Percentiles rank a stretch among this genome's conserved stretches.
phyloP scores from a whole-genome alignment of 176 grass and related monocot species.

The Elymus sibiricus region DNA sequence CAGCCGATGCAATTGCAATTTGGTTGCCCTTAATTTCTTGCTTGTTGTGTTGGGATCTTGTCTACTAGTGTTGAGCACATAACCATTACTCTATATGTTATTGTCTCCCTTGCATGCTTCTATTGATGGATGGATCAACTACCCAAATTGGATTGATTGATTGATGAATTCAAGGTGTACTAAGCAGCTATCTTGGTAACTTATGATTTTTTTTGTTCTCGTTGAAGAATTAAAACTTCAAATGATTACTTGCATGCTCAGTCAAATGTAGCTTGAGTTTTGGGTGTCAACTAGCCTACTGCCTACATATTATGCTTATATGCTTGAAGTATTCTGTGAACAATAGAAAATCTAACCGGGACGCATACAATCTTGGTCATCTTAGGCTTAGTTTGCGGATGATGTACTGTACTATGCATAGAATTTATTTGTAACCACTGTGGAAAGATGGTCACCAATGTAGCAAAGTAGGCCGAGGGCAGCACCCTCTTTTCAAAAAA shows the following conservation, averaged over 20 bases:
- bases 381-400: background rate
- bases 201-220: background rate
- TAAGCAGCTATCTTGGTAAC: background rate
- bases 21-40: too few relatives aligned
- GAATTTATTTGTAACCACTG: background rate
- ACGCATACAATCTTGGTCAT: background rate
- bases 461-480: too few relatives aligned
- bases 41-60: too few relatives aligned
- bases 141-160: too few relatives aligned
- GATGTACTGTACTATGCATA: background rate
- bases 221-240: too few relatives aligned
- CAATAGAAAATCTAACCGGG: background rate
- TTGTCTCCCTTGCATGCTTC: background rate
- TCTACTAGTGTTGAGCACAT: too few relatives aligned
- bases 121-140: background rate
- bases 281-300: background rate
- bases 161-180: background rate
- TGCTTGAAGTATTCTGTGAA: background rate
- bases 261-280: background rate
- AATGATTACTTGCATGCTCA: background rate
- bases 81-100: too few relatives aligned
- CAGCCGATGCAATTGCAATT: background rate
- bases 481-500: too few relatives aligned
- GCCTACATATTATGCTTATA: background rate
- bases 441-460: background rate